These are phyloP conservation scores for Ulmus americana DNA, from an alignment of 331 rosid genomes.

Conservation along the genomic window DNA sequence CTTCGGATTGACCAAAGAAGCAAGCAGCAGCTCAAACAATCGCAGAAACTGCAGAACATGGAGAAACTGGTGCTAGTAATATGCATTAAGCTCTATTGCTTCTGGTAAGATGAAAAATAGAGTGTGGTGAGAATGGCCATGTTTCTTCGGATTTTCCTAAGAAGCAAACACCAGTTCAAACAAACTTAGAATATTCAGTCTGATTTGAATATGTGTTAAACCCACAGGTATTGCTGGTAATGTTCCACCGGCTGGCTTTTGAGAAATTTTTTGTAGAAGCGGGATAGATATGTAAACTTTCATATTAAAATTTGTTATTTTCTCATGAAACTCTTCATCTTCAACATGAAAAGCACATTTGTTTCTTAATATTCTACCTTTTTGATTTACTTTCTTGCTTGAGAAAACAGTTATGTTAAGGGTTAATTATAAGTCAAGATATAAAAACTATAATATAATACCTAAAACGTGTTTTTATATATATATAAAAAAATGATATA, in stretches of 20 bases:
- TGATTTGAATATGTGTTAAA: not conserved
- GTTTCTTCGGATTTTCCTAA: slow-evolving; percentile 52
- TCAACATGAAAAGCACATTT: not conserved
- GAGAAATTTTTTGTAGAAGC: slow-evolving; percentile 10
- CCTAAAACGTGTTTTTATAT: too few species aligned
- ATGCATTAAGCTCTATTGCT: not conserved
- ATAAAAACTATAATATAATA: too few species aligned
- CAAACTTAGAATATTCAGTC: not conserved
- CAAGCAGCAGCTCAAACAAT: slow-evolving; percentile 8
- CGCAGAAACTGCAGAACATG: not conserved
- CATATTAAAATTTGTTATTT: not conserved
- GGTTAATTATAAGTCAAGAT: too few species aligned
- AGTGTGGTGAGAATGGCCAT: slow-evolving; percentile 80
- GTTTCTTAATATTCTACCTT: too few species aligned
- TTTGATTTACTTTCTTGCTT: too few species aligned
- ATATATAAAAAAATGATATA: too few species aligned
- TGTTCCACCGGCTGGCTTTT: not conserved
- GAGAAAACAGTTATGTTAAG: too few species aligned
- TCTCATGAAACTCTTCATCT: not conserved
- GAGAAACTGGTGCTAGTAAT: too few species aligned
- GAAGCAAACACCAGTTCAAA: slow-evolving; percentile 22
- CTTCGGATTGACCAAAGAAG: slow-evolving; percentile 59
- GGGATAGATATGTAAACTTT: not conserved
- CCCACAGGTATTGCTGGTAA: slow-evolving; percentile 7
- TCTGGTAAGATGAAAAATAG: slow-evolving; percentile 62